Conservation (phyloP, 108 stramenopile species). For the Nannochloropsis oceanica region DNA sequence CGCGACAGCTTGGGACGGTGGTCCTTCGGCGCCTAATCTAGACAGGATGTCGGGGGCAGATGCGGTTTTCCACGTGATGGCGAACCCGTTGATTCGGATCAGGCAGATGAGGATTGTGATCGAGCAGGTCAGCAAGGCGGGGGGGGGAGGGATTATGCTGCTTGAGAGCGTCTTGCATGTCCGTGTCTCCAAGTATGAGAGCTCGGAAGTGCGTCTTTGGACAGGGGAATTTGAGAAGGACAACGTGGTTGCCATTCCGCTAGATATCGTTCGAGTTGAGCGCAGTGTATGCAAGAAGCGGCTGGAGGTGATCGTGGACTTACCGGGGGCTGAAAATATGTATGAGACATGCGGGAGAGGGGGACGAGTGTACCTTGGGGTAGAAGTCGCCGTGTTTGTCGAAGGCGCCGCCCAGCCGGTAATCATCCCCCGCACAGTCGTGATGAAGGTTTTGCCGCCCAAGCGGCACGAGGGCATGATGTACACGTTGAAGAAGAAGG, state of each 20-base stretch:
- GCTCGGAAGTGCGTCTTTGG: neutral
- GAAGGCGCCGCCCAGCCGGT: neutral
- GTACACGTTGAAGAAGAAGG: neutral
- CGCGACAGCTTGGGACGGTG: neutral
- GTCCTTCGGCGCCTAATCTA: neutral
- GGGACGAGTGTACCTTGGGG: neutral
- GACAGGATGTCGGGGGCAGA: neutral
- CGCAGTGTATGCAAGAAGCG: neutral
- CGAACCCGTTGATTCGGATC: neutral
- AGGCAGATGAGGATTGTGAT: neutral
- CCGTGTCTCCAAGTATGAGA: neutral
- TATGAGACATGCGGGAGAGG: neutral
- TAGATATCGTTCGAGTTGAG: neutral
- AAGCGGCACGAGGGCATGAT: neutral
- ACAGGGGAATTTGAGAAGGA: neutral
- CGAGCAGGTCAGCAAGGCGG: neutral
- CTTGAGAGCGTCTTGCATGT: neutral
- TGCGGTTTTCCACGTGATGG: neutral
- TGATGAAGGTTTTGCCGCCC: neutral
- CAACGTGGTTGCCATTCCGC: neutral
- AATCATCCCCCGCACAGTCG: neutral
- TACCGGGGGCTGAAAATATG: neutral
- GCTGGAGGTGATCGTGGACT: neutral
- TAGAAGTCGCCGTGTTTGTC: neutral
- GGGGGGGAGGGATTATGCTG: neutral